Evolutionary conservation across 306 rosid genomes (phyloP).

Genomic region (Elaeagnus macrophylla): DNA sequence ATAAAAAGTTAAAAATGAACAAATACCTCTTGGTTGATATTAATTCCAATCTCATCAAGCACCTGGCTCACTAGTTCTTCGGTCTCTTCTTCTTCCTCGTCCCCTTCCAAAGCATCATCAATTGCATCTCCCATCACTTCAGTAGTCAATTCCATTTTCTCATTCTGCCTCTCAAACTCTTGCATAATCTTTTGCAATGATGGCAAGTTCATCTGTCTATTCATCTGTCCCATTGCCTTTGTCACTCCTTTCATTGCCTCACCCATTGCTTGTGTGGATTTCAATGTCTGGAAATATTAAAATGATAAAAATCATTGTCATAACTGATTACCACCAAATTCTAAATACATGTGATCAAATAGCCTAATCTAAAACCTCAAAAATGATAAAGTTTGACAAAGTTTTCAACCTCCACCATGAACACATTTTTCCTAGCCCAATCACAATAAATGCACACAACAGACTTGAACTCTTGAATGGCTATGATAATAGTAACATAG

Average conservation of each 20-base stretch:
- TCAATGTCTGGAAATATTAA: constrained; percentile 49
- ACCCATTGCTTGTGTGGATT: constrained; percentile 96
- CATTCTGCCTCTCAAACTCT: constrained; percentile 91
- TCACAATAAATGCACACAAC: too few relatives aligned
- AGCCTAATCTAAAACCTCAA: constrained; percentile 1
- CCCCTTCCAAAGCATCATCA: constrained; percentile 96
- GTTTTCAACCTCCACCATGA: too few relatives aligned
- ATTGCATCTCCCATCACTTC: constrained; percentile 97
- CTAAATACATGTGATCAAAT: background rate
- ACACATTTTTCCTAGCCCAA: too few relatives aligned
- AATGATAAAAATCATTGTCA: constrained; percentile 1
- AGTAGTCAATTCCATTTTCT: constrained; percentile 70
- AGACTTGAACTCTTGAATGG: too few relatives aligned
- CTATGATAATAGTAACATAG: too few relatives aligned
- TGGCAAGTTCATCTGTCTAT: constrained; percentile 93
- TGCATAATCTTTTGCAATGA: constrained; percentile 87
- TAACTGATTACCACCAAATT: background rate
- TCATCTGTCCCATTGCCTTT: constrained; percentile 98
- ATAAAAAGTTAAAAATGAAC: background rate
- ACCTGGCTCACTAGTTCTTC: constrained; percentile 87
- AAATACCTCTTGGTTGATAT: constrained; percentile 79
- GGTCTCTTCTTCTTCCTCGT: constrained; percentile 94
- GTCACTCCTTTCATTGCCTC: constrained; percentile 99
- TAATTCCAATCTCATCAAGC: constrained; percentile 87
- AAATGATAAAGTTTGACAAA: too few relatives aligned